Evolutionary conservation across 352 stramenopile species (phyloP), one percentile per base, ranked within the genome.

Genomic region (Pythium sp.): DNA sequence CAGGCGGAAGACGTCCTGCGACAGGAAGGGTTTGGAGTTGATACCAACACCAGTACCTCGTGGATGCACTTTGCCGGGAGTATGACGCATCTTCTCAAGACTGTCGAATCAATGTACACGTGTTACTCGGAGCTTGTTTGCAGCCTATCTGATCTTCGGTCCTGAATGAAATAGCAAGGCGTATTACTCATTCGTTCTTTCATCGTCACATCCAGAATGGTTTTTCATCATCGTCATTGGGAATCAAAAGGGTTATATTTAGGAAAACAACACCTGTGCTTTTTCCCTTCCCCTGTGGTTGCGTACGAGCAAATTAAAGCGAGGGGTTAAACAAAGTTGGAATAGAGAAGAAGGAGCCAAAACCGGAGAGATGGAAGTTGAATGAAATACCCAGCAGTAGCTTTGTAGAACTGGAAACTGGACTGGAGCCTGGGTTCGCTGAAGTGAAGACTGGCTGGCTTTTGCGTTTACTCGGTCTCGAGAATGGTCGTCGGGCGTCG

Each of bases 1-100:
- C n/a, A 91, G 64, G 6, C 81, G 78, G 67, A 93, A 93, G 34
- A 91, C 76, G 24, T 93, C 86, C 43, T 75, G 77, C 41, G 86
- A 68, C 2, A 93, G 56, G 65, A 91, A 87, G 20, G 83, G 81
- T 36, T 58, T 46, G 24, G 38, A 12, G 12, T 24, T 51, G 18
- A 2, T 51, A 4, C 18, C 18, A n/a, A 24, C 18, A 20, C 38
- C 18, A 24, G 8, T 51, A 6, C 18, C 7, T 11, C 5, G 18
- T 24, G 20, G 43, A 51, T 24, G 43, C 18, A 2, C 18, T 51
- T 12, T 51, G 18, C 43, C 18, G 22, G 5, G 43, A 24, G 43
- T 51, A 11, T 43, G 34, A 15, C n/a, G 43, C 18, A 51, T 51
- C 38, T 51, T 12, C 18, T 24, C 6, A 11, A 7, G 43, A 46